Base-by-base conservation (phyloP, 805 yeast species). In the Naumovozyma castellii region DNA sequence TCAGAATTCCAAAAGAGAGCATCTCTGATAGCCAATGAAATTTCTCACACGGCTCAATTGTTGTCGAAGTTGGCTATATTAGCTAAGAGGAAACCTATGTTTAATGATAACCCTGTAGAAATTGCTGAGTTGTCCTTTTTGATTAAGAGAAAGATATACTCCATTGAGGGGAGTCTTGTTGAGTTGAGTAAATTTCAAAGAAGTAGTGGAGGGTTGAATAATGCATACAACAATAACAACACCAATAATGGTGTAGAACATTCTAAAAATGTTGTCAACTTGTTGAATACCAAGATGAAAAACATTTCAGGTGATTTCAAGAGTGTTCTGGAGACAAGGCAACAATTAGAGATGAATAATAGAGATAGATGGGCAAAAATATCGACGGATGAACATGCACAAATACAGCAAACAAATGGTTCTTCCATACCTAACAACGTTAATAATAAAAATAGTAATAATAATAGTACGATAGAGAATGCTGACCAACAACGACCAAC, bases 31-130 rank as follows among this genome's bases (percentile, higher is more conserved):
- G 97, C 97, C 36, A 80, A 78, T 55, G 97, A 92, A 53, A 85
- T 92, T 38, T 81, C 88, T 9, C 80, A 78, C 40, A 85, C 90
- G 10, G 88, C 96, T 4, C 85, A 77, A 39, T 68, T 87, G 50
- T 67, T 92, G 41, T 77, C 82, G 30, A 80, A 86, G 52, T 68
- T 92, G 39, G 95, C 97, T 2, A 67, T 61, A 29, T 55, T 92
- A 47, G 97, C 98, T 3, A 86, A 83, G 59, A 71, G 87, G 50
- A 88, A 87, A 57, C 94, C 96, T 15, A 64, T 90, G 56, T 85
- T 92, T 49, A 95, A 88, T 55, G 98, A 92, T 62, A 80, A 83
- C 49, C 97, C 97, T 1, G 80, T 85, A 13, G 97, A 92, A 56
- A 85, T 92, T 46, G 84, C 88, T 16, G 96, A 92, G 59, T 68